A percentile compares a stretch with the other conserved stretches of the same genome.
Conservation (phyloP, 1,139 yeast genomes). For the Geotrichum candidum region DNA sequence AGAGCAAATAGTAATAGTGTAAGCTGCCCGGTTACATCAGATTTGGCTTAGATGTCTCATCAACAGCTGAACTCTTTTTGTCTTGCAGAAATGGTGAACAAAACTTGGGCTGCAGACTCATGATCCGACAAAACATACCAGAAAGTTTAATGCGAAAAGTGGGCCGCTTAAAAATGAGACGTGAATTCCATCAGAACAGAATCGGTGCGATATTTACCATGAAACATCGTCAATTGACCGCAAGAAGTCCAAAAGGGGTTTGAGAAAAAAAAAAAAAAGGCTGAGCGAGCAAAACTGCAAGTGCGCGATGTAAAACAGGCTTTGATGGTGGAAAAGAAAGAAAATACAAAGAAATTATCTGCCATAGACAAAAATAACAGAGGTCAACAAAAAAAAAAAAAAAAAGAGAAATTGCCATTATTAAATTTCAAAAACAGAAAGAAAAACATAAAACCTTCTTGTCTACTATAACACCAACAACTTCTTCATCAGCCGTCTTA, state of each 20-base stretch:
- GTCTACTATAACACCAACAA: no score
- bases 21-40: constrained; percentile 6
- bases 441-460: neutral
- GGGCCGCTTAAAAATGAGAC: no score
- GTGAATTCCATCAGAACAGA: no score
- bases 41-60: constrained; percentile 9
- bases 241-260: neutral
- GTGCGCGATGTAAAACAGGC: neutral
- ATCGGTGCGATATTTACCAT: no score
- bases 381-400: neutral
- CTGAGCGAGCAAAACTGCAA: neutral
- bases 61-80: neutral
- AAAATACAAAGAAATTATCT: neutral
- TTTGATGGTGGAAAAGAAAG: neutral
- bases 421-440: neutral
- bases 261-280: no score
- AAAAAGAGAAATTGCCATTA: neutral
- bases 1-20: neutral
- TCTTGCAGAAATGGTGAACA: neutral
- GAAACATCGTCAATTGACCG: neutral
- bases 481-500: no score
- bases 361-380: no score
- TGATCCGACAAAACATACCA: neutral
- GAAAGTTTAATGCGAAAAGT: no score
- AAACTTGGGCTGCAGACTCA: neutral